Evolutionary conservation across 1,284 basidiomycete species (phyloP), one percentile per base, ranked within the genome.

Genomic region (Rhodotorula sp.): DNA sequence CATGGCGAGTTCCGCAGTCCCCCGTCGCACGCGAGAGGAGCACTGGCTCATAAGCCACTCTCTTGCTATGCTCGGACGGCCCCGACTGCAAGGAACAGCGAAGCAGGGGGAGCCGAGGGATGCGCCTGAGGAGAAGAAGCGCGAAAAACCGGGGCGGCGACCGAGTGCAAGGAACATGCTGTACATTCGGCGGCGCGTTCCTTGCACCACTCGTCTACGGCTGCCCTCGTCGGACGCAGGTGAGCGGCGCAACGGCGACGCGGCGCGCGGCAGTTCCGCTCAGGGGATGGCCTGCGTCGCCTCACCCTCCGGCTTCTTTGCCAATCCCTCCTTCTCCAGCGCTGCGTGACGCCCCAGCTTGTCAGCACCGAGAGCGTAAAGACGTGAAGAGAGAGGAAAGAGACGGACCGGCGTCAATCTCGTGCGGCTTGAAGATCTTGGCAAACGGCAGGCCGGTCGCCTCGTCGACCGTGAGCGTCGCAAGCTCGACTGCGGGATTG

Each of bases 401-500:
- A 41, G 25, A 19, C 72, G 52, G 4, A 78, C 74, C 82, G 49
- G 87, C 89, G 80, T 97, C 94, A 68, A 99, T 92, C 84, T 99
- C 96, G 45, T 88, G 83, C 42, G 96, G 92, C 74, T 87, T 88
- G 84, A 93, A 97, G 80, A 99, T 95, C 86, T 93, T 96, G 55
- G 92, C 92, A 79, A 89, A 88, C 2, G 94, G 93, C 80, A 89
- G 84, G 79, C 92, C 90, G 60, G 89, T 89, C 52, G 82, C 83
- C 12, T 89, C 85, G 80, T 95, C 91, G 19, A 97, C 85, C 3
- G 91, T 93, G 80, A 99, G 85, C 4, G 93, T 94, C 14, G 96
- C 93, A 79, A 99, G 95, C 82, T 99, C 97, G 79, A 99, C 95
- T 97, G 77, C 9, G n/a, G n/a, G n/a, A n/a, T n/a, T n/a, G n/a